Evolutionary conservation across 2,329 filamentous ascomycete species (phyloP).

Genomic region (Colletotrichum magnum): DNA sequence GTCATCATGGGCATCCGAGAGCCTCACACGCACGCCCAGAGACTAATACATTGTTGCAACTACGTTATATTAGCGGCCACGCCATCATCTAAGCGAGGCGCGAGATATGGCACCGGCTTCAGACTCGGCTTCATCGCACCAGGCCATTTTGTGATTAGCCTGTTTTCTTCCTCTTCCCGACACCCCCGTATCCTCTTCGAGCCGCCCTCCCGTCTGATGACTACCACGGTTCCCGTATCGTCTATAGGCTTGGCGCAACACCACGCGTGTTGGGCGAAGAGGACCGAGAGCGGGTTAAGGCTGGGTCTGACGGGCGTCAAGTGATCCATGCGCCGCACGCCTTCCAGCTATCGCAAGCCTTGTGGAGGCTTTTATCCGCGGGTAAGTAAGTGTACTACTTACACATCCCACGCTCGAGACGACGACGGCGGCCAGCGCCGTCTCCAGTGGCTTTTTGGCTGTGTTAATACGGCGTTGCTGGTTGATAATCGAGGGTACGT

Average conservation of each 20-base stretch:
- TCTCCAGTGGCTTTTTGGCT: too few species aligned
- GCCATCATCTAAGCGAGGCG: constrained; percentile 4
- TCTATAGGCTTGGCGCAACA: not conserved
- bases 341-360: too few species aligned
- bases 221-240: not conserved
- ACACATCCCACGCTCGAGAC: too few species aligned
- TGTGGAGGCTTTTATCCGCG: not conserved
- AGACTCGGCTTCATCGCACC: too few species aligned
- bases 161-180: constrained; percentile 1
- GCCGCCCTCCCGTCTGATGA: not conserved
- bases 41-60: too few species aligned
- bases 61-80: too few species aligned
- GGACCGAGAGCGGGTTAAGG: constrained; percentile 16
- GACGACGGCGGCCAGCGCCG: too few species aligned
- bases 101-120: constrained; percentile 15
- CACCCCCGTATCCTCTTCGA: too few species aligned
- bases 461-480: too few species aligned
- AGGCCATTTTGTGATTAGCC: not conserved
- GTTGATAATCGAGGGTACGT: too few species aligned
- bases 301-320: constrained; percentile 4
- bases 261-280: not conserved
- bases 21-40: too few species aligned
- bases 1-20: not conserved
- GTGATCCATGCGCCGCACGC: constrained; percentile 4
- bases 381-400: not conserved